phyloP scores from a whole-genome alignment of 306 rosid species.

The Hippophae tibetana region DNA sequence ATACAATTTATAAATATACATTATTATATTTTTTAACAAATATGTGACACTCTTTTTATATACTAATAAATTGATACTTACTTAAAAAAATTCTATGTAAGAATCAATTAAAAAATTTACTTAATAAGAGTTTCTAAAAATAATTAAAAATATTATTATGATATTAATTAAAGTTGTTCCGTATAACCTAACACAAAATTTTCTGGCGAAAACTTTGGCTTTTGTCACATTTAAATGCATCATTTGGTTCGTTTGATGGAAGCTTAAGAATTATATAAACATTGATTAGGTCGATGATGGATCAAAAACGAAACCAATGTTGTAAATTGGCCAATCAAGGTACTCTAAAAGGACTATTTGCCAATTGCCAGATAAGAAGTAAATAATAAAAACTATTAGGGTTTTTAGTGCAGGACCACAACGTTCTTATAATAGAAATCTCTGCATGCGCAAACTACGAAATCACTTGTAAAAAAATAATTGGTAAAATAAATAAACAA shows the following conservation, averaged over 20 bases:
- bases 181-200: constrained; percentile 23
- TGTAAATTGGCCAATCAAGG: constrained; percentile 19
- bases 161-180: too few species aligned
- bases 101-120: too few species aligned
- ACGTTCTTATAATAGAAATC: constrained; percentile 28
- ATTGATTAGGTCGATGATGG: constrained; percentile 24
- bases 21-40: too few species aligned
- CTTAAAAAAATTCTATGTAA: too few species aligned
- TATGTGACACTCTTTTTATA: too few species aligned
- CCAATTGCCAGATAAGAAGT: background rate
- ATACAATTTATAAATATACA: too few species aligned
- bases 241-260: constrained; percentile 20
- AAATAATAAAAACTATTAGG: background rate
- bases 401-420: constrained; percentile 37
- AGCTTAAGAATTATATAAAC: constrained; percentile 20
- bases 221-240: constrained; percentile 13
- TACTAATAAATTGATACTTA: too few species aligned
- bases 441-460: constrained; percentile 21
- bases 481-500: constrained; percentile 2
- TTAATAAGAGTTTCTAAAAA: too few species aligned
- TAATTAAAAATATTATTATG: too few species aligned
- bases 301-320: constrained; percentile 22
- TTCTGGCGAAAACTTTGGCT: constrained; percentile 40
- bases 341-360: background rate
- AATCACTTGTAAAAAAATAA: background rate